Conservation (phyloP, 2,329 filamentous ascomycete species). For the Teratosphaeria nubilosa region DNA sequence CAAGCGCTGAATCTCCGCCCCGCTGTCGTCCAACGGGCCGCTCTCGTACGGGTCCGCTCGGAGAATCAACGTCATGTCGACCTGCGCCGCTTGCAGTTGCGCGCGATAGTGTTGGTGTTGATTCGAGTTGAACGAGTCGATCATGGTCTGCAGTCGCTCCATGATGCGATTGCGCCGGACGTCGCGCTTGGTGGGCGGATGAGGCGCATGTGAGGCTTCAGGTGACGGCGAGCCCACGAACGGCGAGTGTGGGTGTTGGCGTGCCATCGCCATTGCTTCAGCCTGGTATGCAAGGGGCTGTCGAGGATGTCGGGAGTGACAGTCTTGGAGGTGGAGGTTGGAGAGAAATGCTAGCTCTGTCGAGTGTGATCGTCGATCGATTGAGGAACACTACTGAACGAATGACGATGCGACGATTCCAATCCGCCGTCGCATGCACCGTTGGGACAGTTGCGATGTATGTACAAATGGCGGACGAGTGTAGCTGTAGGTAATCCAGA, state of each 20-base stretch:
- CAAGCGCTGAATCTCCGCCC: constrained; percentile 57
- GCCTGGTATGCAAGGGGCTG: not conserved
- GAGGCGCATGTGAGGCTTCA: not conserved
- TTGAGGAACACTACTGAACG: not conserved
- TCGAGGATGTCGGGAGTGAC: not conserved
- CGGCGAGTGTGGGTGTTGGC: not conserved
- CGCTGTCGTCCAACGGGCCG: constrained; percentile 54
- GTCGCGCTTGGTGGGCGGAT: constrained; percentile 68
- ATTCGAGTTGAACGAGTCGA: constrained; percentile 68
- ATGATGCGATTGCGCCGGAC: constrained; percentile 75
- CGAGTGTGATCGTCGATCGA: not conserved
- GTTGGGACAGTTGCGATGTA: too few species aligned
- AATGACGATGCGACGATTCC: too few species aligned
- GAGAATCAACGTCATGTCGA: constrained; percentile 77
- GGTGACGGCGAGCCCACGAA: not conserved
- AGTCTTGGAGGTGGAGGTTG: not conserved
- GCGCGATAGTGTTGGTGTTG: constrained; percentile 77
- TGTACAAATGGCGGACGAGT: too few species aligned
- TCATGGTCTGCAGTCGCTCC: constrained; percentile 67
- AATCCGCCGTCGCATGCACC: too few species aligned
- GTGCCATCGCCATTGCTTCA: not conserved
- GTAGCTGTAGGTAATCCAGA: not conserved
- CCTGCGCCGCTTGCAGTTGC: constrained; percentile 83
- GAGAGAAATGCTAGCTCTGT: not conserved
- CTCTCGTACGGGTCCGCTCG: constrained; percentile 69